Conservation (phyloP, 106 monocot species). For the Dendrobium catenatum region DNA sequence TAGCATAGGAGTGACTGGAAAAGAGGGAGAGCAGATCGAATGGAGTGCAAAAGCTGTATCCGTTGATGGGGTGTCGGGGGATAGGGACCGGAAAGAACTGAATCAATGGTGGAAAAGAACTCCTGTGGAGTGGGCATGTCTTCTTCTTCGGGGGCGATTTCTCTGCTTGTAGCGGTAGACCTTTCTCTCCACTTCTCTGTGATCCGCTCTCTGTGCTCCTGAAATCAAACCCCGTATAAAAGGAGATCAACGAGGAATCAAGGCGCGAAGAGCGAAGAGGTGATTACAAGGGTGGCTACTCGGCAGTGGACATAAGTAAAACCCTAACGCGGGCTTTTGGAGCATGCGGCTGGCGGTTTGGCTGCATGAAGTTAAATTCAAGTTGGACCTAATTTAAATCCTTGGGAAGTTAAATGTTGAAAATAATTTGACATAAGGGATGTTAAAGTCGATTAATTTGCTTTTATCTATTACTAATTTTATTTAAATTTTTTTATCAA, state of each 20-base stretch:
- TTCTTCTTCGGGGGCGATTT: background rate
- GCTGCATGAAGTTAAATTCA: too few relatives aligned
- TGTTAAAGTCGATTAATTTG: too few relatives aligned
- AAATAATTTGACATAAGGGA: too few relatives aligned
- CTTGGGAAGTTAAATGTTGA: too few relatives aligned
- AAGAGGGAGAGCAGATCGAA: constrained; percentile 48
- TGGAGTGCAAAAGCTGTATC: constrained; percentile 74
- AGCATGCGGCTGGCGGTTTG: background rate
- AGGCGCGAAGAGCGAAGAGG: background rate
- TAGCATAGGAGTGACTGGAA: constrained; percentile 48
- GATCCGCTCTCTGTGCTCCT: background rate
- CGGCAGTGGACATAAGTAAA: background rate
- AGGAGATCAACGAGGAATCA: background rate
- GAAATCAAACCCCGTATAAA: background rate
- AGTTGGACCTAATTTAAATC: background rate
- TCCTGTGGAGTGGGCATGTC: constrained; percentile 51
- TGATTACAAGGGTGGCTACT: background rate
- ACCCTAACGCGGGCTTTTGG: constrained; percentile 11
- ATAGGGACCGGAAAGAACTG: constrained; percentile 57
- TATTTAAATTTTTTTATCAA: too few relatives aligned
- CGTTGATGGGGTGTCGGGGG: constrained; percentile 62
- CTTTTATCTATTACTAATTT: too few relatives aligned
- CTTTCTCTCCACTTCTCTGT: background rate
- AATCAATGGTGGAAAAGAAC: constrained; percentile 52
- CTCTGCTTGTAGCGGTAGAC: background rate